Conservation (phyloP, 164 flowering plant genomes). For the Vitis amurensis region DNA sequence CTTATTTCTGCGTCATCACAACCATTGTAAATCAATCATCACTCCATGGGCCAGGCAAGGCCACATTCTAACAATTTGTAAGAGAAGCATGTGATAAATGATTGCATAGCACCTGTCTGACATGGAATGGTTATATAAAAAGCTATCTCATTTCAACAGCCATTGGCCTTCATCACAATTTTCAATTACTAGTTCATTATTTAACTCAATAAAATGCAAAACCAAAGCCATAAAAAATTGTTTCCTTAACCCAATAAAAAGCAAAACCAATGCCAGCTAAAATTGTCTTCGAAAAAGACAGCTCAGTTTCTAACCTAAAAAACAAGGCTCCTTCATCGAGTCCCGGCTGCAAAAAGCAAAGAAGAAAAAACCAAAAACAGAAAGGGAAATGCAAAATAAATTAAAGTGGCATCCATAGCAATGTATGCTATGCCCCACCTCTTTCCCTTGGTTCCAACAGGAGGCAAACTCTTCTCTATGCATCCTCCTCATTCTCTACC, state of each 20-base stretch:
- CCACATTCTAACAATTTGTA: too few relatives aligned
- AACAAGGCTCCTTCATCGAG: constrained; percentile 2
- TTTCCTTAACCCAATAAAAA: too few relatives aligned
- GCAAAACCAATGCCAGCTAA: background rate
- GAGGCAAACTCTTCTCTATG: constrained; percentile 8
- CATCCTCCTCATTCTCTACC: constrained; percentile 42
- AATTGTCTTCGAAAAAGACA: background rate
- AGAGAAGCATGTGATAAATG: too few relatives aligned
- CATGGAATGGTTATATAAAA: too few relatives aligned
- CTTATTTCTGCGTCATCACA: too few relatives aligned
- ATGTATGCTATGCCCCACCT: background rate
- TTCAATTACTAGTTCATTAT: background rate
- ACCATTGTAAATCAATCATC: too few relatives aligned
- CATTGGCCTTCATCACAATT: too few relatives aligned
- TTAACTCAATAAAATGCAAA: background rate
- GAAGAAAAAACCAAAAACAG: background rate
- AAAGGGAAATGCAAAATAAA: background rate
- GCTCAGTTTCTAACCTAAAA: background rate
- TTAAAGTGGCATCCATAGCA: background rate
- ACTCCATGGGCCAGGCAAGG: too few relatives aligned
- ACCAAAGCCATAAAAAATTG: background rate
- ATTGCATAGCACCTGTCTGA: too few relatives aligned
- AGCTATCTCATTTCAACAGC: too few relatives aligned
- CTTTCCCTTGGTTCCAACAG: background rate
- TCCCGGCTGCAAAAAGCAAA: background rate